Evolutionary conservation across 2,329 filamentous ascomycete genomes (phyloP), one percentile per base, ranked within the genome.

Genomic region (Aspergillus sp.): DNA sequence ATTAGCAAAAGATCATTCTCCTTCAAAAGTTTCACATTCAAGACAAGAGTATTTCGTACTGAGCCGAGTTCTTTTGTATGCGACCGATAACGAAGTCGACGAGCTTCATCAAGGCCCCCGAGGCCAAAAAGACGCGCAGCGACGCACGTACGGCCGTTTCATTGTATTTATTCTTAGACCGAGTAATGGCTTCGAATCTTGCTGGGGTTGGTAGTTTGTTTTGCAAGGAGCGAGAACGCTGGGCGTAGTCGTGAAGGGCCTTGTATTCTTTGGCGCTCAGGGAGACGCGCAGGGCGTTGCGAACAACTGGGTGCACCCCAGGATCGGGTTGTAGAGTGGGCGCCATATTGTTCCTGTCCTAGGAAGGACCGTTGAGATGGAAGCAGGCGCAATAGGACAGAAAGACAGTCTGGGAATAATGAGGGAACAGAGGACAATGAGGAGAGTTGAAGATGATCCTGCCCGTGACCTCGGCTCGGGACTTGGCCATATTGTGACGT

Each of bases 201-300:
- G 75, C 73, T 5, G 84, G 84, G 17, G 77, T 73, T 14, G 79
- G 79, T 2, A 82, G 74, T 61, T 77, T 78, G 61, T 80, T 82
- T 77, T 84, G 75, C 69, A 89, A 74, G 67, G 82, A 75, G 78
- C 80, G 76, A 35, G 72, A 72, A 5, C 88, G 86, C 60, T 90
- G 91, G 51, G 96, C 83, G 70, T 93, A 92, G 69, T 89, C 88
- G 74, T 96, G 91, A 17, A 97, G 84, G 1, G 88, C 79, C 64
- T 90, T 88, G 75, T 97, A 97, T 74, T 97, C 93, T 73, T 88
- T 86, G 43, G 91, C 87, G 70, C 93, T 91, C 53, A 87, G 75
- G 57, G 90, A 95, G 76, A 96, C 93, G 64, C 92, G 88, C 58
- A 97, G 82, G 44, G 91, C 88, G 74, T 95, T 96, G 74, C 90